Evolutionary conservation across 2,329 filamentous ascomycete genomes (phyloP).

Genomic region (Aspergillus glaucus): DNA sequence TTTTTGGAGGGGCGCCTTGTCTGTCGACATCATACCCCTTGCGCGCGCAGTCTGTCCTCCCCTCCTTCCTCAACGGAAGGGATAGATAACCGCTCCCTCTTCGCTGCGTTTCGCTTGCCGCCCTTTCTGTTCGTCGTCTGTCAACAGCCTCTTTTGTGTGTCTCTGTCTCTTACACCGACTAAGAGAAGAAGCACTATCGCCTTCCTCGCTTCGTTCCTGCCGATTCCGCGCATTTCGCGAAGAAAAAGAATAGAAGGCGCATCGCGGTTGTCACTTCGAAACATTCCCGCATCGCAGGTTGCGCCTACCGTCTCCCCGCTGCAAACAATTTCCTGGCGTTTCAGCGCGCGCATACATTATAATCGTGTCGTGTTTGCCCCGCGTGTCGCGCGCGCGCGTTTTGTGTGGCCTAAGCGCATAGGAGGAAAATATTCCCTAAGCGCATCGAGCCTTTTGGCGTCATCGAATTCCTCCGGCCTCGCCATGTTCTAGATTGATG

Average conservation of each 20-base stretch:
- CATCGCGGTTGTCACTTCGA: conserved; percentile 17
- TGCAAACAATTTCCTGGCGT: not conserved
- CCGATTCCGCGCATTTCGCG: conserved; percentile 18
- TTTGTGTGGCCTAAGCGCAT: conserved; percentile 1
- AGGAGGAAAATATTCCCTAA: not conserved
- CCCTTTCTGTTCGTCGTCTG: not conserved
- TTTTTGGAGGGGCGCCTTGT: conserved; percentile 6
- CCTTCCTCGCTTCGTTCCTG: conserved; percentile 13
- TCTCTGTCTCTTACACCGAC: not conserved
- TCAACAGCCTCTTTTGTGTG: not conserved
- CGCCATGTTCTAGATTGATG: not conserved
- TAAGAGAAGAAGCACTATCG: conserved; percentile 1
- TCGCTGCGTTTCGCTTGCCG: not conserved
- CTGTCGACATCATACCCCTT: conserved; percentile 12
- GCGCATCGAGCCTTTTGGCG: not conserved
- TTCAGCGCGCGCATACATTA: not conserved
- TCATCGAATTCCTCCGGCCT: not conserved
- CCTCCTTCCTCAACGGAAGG: not conserved
- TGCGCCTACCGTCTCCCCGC: not conserved
- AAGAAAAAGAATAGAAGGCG: conserved; percentile 17
- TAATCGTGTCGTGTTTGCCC: not conserved
- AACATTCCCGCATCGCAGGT: conserved; percentile 20
- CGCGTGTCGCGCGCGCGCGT: not conserved
- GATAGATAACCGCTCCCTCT: not conserved
- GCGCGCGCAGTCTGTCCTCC: conserved; percentile 11